These are phyloP conservation scores for Xerocomus brunneocitrinus DNA, from an alignment of 768 basidiomycete species.

Conservation along the genomic window DNA sequence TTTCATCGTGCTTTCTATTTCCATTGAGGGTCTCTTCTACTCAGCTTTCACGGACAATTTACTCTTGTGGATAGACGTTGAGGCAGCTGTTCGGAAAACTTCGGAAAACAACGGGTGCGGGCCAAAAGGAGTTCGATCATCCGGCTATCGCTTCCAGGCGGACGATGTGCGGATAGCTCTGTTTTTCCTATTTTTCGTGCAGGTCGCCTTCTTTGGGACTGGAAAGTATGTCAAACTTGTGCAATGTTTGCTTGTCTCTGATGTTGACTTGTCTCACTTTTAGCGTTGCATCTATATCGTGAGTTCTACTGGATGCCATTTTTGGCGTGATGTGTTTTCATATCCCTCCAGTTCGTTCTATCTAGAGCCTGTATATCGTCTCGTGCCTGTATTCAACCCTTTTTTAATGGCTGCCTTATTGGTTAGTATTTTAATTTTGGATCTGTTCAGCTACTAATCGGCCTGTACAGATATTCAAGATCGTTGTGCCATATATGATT, in stretches of 20 bases:
- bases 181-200: slow-evolving; percentile 84
- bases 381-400: slow-evolving; percentile 81
- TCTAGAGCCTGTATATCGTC: slow-evolving; percentile 80
- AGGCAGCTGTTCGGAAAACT: slow-evolving; percentile 32
- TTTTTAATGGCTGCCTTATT: slow-evolving; percentile 76
- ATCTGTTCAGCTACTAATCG: slow-evolving; percentile 1
- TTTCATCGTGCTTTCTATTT: slow-evolving; percentile 78
- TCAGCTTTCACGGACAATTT: slow-evolving; percentile 61
- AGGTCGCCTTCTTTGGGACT: slow-evolving; percentile 82
- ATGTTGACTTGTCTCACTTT: slow-evolving; percentile 1
- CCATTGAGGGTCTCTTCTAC: slow-evolving; percentile 78
- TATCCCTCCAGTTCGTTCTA: slow-evolving; percentile 61
- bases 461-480: slow-evolving; percentile 64
- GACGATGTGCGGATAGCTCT: slow-evolving; percentile 72
- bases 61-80: slow-evolving; percentile 64
- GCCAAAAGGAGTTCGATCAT: background rate
- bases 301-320: slow-evolving; percentile 23
- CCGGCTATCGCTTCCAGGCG: slow-evolving; percentile 41
- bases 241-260: background rate
- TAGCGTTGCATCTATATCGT: slow-evolving; percentile 84
- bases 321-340: background rate
- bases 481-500: slow-evolving; percentile 74
- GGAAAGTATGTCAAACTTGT: slow-evolving; percentile 56
- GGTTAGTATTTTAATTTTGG: slow-evolving; percentile 33
- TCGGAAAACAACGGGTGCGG: background rate